phyloP scores from a whole-genome alignment of 352 stramenopile genomes.

The Paralagenidium karlingii region DNA sequence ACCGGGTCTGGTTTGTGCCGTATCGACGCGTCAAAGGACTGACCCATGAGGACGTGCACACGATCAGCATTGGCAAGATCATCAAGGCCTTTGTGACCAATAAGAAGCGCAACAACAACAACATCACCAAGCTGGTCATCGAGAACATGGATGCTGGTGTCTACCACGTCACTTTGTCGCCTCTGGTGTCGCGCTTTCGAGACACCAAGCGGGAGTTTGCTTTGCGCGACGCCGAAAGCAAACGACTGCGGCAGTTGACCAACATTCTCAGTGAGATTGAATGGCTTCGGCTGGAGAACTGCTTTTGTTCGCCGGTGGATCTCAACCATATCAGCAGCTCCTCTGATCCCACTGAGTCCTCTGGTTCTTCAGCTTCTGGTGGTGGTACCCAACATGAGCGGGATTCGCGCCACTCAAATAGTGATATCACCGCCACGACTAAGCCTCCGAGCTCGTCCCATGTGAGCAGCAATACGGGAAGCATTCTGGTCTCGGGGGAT shows the following conservation, averaged over 20 bases:
- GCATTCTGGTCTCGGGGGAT: neutral
- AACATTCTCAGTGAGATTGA: constrained; percentile 75
- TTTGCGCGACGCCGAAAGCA: constrained; percentile 55
- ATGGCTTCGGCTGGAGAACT: constrained; percentile 76
- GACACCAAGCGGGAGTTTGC: constrained; percentile 59
- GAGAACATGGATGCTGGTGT: constrained; percentile 82
- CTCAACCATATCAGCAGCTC: constrained; percentile 48
- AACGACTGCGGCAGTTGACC: constrained; percentile 65
- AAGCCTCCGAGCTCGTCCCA: neutral
- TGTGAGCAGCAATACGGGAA: constrained; percentile 1
- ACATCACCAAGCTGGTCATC: constrained; percentile 54
- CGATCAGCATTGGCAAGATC: constrained; percentile 64
- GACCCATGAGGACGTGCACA: constrained; percentile 77
- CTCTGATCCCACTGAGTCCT: too few species aligned
- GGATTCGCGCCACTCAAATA: neutral
- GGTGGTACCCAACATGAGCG: too few species aligned
- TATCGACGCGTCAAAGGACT: constrained; percentile 62
- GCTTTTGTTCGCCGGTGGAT: constrained; percentile 63
- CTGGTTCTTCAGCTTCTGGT: too few species aligned
- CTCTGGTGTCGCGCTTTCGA: constrained; percentile 41
- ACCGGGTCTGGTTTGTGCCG: constrained; percentile 75
- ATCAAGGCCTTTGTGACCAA: constrained; percentile 63
- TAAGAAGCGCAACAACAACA: constrained; percentile 71
- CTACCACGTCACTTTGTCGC: constrained; percentile 75
- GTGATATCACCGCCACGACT: neutral